Conservation (phyloP, 495 filamentous ascomycete genomes). For the Xylaria grammica region DNA sequence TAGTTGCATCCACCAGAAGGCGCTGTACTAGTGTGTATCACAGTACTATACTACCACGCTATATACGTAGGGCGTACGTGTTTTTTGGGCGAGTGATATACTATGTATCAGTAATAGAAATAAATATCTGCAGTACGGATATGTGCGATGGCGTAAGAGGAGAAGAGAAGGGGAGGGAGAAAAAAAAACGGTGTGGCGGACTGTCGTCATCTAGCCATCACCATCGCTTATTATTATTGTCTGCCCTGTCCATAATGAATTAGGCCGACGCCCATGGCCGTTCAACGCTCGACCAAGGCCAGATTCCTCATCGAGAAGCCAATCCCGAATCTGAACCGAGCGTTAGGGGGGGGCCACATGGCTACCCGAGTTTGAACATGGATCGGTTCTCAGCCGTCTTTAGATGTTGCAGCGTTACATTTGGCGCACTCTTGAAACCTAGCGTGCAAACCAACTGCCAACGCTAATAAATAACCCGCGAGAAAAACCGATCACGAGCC, state of each 20-base stretch:
- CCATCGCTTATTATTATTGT: constrained; percentile 8
- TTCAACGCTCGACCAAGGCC: constrained; percentile 6
- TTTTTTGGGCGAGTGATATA: no score
- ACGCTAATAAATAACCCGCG: constrained; percentile 1
- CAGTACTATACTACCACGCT: no score
- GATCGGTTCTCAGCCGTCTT: constrained; percentile 20
- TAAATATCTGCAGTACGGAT: no score
- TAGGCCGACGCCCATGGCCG: neutral
- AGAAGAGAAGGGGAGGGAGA: neutral
- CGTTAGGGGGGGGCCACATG: constrained; percentile 19
- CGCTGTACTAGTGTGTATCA: no score
- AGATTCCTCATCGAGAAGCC: constrained; percentile 21
- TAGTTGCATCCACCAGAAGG: no score
- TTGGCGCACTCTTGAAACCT: constrained; percentile 20
- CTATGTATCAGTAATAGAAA: no score
- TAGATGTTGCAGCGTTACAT: constrained; percentile 21
- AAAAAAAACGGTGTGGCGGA: constrained; percentile 13
- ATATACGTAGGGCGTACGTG: no score
- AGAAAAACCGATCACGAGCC: constrained; percentile 6
- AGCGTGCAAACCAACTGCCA: neutral
- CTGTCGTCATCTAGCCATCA: constrained; percentile 6
- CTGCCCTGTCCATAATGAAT: no score
- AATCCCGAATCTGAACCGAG: constrained; percentile 16
- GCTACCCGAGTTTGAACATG: constrained; percentile 14
- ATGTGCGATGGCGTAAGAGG: neutral